These are phyloP conservation scores for Calonectria ilicicola DNA, from an alignment of 2,329 filamentous ascomycete genomes.

Conservation along the genomic window DNA sequence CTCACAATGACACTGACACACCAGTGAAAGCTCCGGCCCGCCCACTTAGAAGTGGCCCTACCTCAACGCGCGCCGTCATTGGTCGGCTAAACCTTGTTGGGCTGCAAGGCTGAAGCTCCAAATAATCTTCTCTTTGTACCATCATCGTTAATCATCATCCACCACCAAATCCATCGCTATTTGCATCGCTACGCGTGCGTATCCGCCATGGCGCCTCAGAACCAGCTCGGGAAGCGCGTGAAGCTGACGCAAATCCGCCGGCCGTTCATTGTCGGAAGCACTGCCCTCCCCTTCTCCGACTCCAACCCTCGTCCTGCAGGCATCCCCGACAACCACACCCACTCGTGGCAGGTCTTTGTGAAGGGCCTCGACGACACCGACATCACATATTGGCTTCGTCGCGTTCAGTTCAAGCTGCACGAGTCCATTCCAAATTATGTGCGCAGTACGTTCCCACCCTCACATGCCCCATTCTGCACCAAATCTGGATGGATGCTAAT, in stretches of 20 bases:
- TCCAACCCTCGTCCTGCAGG: conserved; percentile 82
- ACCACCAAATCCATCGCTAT: not conserved
- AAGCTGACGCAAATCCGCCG: conserved; percentile 74
- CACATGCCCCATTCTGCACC: not conserved
- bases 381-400: conserved; percentile 94
- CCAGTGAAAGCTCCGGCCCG: not conserved
- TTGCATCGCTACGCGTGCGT: not conserved
- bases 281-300: conserved; percentile 83
- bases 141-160: not conserved
- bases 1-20: not conserved
- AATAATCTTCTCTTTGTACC: conserved; percentile 13
- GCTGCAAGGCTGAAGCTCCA: conserved; percentile 26
- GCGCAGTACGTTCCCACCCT: conserved; percentile 68
- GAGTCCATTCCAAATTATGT: conserved; percentile 95
- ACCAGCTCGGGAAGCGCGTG: conserved; percentile 70
- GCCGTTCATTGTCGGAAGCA: conserved; percentile 81
- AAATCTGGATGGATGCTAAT: conserved; percentile 30
- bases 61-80: conserved; percentile 1
- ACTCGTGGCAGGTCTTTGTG: conserved; percentile 96
- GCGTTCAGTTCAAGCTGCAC: conserved; percentile 98
- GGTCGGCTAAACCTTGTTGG: not conserved
- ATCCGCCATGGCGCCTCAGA: conserved; percentile 68
- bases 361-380: conserved; percentile 90
- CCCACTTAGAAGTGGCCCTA: not conserved
- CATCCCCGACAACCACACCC: conserved; percentile 91